Base-by-base conservation (phyloP, 2,329 filamentous ascomycete genomes). In the Cadophora malorum region DNA sequence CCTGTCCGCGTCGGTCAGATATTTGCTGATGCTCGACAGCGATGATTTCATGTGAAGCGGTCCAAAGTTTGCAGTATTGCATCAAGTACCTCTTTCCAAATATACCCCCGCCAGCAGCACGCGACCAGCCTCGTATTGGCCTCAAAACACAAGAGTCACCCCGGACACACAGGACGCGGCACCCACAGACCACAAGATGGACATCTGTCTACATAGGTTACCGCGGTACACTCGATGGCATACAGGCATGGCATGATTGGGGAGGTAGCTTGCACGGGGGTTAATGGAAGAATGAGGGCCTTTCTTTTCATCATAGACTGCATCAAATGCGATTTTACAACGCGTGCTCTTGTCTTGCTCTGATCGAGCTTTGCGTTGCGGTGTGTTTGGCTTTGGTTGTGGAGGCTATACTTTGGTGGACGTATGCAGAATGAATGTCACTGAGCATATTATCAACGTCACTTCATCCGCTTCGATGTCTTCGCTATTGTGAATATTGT, bases 11-110 rank as follows among this genome's bases (percentile, higher is more conserved):
- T 10, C 31, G 12, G 38, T 8, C 8, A n/a, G 31, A 19, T 47
- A 10, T 41, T 14, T 67, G 55, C 73, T 79, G 71, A 78, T 62
- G 35, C 4, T 35, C 49, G 45, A 9, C 66, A 91, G 89, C 76
- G 89, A 90, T 74, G 89, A 91, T 79, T 91, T 91, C 76, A 91
- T 91, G 89, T 91, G 86, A 90, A 83, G 69, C 23, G 23, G 41
- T 53, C 52, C 52, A 64, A 31, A 67, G 49, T 71, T 58, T 69
- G 60, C 47, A 66, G 63, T 60, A 67, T 66, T 60, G 58, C 63
- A 59, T 45, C 35, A 47, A 58, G 35, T 31, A 66, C 65, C 38
- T 50, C 25, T n/a, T 45, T 58, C 58, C 59, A 45, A 19, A 56
- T 50, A n/a, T 53, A 58, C 58, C 58, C 58, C 65, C 58, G 50